These are phyloP conservation scores for Gardenia jasminoides DNA, from an alignment of 257 asterid genomes.

Conservation along the genomic window DNA sequence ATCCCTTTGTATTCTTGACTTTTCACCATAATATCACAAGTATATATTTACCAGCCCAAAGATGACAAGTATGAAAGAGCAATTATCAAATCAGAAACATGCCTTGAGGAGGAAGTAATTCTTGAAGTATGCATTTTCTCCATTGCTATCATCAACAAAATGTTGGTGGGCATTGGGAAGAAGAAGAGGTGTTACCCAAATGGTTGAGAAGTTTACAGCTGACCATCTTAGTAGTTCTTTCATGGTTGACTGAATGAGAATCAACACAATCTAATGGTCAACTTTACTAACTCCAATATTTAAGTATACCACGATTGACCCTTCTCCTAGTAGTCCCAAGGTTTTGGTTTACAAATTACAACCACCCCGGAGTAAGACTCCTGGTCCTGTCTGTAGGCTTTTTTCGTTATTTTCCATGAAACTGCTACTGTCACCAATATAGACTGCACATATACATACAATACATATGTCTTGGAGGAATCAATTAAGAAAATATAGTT, in stretches of 20 bases:
- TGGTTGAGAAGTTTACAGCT: too few species aligned
- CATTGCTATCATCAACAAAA: background rate
- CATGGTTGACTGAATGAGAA: background rate
- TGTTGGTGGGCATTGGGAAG: background rate
- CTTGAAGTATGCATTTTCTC: conserved; percentile 10
- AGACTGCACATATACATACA: too few species aligned
- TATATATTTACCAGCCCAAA: background rate
- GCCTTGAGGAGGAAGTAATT: conserved; percentile 24
- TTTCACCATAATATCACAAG: background rate
- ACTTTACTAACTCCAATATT: background rate
- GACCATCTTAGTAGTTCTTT: background rate
- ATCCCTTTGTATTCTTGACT: background rate
- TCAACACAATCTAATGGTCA: background rate
- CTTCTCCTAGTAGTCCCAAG: background rate
- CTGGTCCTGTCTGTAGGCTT: background rate
- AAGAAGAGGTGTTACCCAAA: background rate
- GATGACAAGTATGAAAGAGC: background rate
- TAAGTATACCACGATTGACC: background rate
- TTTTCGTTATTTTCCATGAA: background rate
- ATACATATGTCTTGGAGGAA: too few species aligned
- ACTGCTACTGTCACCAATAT: background rate
- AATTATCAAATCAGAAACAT: conserved; percentile 17
- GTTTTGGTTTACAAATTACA: background rate
- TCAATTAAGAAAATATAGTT: too few species aligned
- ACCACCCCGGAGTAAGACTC: background rate